Conservation (phyloP, 768 basidiomycete species). For the Termitomyces sp. region DNA sequence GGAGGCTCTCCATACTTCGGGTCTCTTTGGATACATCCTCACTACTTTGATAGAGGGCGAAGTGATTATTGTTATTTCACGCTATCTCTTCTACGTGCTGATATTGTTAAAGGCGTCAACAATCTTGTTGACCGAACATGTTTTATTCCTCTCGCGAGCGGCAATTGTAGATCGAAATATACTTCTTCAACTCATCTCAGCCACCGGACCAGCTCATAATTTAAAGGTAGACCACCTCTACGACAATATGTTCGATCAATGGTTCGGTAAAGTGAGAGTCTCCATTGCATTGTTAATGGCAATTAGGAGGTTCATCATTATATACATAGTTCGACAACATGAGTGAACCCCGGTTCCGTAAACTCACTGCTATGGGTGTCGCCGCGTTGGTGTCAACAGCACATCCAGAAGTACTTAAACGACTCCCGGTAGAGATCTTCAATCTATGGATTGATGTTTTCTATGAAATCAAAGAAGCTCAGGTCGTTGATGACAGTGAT, state of each 20-base stretch:
- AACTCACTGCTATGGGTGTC: conserved; percentile 79
- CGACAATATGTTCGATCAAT: conserved; percentile 69
- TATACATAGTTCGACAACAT: conserved; percentile 77
- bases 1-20: conserved; percentile 65
- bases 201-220: conserved; percentile 44
- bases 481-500: conserved; percentile 30
- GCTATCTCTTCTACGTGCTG: conserved; percentile 4
- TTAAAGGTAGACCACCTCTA: conserved; percentile 52
- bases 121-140: conserved; percentile 57
- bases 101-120: conserved; percentile 30
- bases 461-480: conserved; percentile 77
- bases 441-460: conserved; percentile 89
- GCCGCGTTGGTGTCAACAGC: conserved; percentile 74
- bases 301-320: conserved; percentile 2
- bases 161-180: conserved; percentile 58
- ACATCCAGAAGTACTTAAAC: conserved; percentile 63
- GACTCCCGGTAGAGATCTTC: conserved; percentile 72
- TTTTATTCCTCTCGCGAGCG: conserved; percentile 73
- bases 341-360: conserved; percentile 80
- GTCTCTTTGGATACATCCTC: conserved; percentile 63
- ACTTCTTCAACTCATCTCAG: conserved; percentile 68
- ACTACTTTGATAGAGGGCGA: conserved; percentile 61
- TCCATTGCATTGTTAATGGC: not conserved
- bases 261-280: conserved; percentile 67
- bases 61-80: conserved; percentile 31